Percentiles rank a stretch among this genome's conserved stretches.
These are phyloP conservation scores for Cercospora sesami DNA, from an alignment of 2,329 filamentous ascomycete genomes.

Conservation along the genomic window DNA sequence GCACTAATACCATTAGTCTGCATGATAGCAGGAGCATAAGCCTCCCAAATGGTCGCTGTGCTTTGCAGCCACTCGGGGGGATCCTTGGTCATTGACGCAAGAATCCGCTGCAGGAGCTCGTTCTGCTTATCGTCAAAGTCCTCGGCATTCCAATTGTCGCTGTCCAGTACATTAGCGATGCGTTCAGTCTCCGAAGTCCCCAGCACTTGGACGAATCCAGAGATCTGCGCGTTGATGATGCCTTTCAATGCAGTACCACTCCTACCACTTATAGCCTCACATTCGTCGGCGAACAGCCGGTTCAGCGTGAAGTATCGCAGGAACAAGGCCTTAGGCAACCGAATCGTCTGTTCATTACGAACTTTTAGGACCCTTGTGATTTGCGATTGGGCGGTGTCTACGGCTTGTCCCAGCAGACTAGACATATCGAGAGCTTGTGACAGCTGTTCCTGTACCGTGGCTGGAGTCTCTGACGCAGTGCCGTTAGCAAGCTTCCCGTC, in stretches of 20 bases:
- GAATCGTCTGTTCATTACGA: conserved; percentile 69
- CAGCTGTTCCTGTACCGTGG: conserved; percentile 65
- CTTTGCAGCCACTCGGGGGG: conserved; percentile 65
- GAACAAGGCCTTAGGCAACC: conserved; percentile 68
- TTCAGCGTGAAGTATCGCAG: conserved; percentile 81
- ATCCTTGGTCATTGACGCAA: conserved; percentile 71
- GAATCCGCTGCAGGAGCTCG: conserved; percentile 61
- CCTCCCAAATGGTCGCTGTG: conserved; percentile 53
- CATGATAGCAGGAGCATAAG: conserved; percentile 20
- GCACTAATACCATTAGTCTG: conserved; percentile 36
- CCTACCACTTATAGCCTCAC: conserved; percentile 78
- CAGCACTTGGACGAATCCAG: conserved; percentile 71
- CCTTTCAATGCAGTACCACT: conserved; percentile 74
- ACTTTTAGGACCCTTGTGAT: conserved; percentile 76
- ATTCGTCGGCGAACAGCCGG: conserved; percentile 80
- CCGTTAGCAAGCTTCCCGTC: conserved; percentile 43
- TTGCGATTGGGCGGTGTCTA: conserved; percentile 73
- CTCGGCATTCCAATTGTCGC: conserved; percentile 74
- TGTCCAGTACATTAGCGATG: conserved; percentile 74
- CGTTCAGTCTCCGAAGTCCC: conserved; percentile 72
- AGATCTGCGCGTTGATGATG: conserved; percentile 78
- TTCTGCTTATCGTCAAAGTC: conserved; percentile 68
- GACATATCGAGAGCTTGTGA: conserved; percentile 75
- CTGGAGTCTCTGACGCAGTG: conserved; percentile 10
- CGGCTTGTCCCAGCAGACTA: conserved; percentile 74